Percentiles rank a stretch among this genome's conserved stretches.
Evolutionary conservation across 2,329 filamentous ascomycete genomes (phyloP).

Genomic region (Arthrobotrys musiformis): DNA sequence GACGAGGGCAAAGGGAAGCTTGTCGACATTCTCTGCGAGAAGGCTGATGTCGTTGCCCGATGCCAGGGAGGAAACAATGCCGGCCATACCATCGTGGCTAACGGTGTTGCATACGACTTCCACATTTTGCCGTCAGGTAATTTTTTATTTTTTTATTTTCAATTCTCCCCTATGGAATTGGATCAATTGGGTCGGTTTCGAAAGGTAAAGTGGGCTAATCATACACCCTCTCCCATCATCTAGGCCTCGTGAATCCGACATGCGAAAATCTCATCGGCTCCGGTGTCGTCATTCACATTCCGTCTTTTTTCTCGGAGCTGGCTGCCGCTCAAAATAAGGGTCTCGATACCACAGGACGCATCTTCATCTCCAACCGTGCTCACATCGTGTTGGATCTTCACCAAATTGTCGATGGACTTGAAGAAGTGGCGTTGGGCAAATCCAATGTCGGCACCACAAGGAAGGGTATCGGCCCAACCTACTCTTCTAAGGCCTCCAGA

Average conservation of each 20-base stretch:
- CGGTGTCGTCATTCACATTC: conserved; percentile 74
- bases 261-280: conserved; percentile 80
- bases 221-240: conserved; percentile 61
- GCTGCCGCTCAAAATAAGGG: conserved; percentile 71
- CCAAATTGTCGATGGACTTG: conserved; percentile 74
- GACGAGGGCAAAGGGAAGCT: conserved; percentile 71
- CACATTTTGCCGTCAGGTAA: conserved; percentile 67
- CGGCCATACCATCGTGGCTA: conserved; percentile 66
- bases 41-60: conserved; percentile 69
- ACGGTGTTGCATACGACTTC: conserved; percentile 67
- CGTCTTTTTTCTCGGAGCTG: conserved; percentile 75
- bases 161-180: neutral
- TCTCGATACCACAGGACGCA: conserved; percentile 69
- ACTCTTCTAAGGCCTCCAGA: conserved; percentile 72
- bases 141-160: neutral
- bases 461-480: conserved; percentile 69
- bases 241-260: conserved; percentile 76
- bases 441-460: conserved; percentile 65
- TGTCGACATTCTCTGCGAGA: conserved; percentile 69
- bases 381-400: conserved; percentile 75
- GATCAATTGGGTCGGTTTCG: neutral
- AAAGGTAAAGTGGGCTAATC: neutral
- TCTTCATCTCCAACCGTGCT: conserved; percentile 73
- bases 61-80: conserved; percentile 73
- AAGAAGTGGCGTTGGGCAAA: conserved; percentile 68